Conservation (phyloP, 345 rosid genomes). For the Brassica carinata region DNA sequence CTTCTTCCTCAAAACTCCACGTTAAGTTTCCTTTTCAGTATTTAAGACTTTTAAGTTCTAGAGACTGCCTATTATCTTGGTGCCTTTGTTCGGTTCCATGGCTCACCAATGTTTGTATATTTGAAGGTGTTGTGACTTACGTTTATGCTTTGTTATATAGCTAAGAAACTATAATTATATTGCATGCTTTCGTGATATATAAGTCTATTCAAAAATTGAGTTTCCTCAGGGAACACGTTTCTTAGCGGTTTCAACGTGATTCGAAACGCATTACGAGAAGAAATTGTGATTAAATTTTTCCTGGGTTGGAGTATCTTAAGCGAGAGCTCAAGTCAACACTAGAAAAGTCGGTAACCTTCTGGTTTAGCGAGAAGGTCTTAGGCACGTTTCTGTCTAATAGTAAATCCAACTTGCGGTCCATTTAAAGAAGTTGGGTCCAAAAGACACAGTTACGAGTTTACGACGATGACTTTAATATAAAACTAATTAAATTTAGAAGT, state of each 20-base stretch:
- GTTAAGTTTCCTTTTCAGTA: background rate
- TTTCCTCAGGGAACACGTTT: background rate
- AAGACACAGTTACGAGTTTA: background rate
- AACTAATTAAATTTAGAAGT: too few species aligned
- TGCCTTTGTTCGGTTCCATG: background rate
- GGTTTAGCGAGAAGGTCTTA: too few species aligned
- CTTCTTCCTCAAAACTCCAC: background rate
- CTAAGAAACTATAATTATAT: background rate
- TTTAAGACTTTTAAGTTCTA: constrained; percentile 10
- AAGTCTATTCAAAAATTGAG: background rate
- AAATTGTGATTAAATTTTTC: constrained; percentile 9
- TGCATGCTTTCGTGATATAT: background rate
- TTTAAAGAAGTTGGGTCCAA: background rate
- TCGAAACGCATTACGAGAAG: constrained; percentile 27
- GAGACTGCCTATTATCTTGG: background rate
- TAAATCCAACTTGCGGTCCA: too few species aligned
- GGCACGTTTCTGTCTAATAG: too few species aligned
- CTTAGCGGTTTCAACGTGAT: constrained; percentile 26
- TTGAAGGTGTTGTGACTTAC: background rate
- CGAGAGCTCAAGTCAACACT: too few species aligned
- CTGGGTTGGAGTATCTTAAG: too few species aligned
- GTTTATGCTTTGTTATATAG: background rate
- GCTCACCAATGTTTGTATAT: background rate
- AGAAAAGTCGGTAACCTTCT: too few species aligned
- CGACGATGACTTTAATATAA: background rate